phyloP scores from a whole-genome alignment of 352 stramenopile species.

The Pythium aphanidermatum region DNA sequence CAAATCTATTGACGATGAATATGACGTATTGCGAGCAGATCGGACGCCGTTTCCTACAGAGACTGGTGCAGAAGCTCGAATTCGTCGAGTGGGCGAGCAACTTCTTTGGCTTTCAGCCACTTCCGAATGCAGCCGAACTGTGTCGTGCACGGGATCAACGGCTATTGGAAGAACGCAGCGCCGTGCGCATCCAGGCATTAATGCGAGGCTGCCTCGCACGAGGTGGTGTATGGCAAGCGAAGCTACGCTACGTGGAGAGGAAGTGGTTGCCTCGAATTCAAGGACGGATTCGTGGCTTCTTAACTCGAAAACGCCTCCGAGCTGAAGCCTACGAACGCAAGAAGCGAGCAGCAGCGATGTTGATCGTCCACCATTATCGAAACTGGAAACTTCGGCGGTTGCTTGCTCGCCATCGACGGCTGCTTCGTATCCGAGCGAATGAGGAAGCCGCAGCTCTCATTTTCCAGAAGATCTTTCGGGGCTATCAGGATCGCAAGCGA shows the following conservation, averaged over 20 bases:
- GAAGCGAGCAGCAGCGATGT: slow-evolving; percentile 26
- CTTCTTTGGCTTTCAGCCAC: slow-evolving; percentile 83
- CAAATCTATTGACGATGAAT: slow-evolving; percentile 82
- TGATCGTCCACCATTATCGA: slow-evolving; percentile 48
- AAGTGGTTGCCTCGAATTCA: slow-evolving; percentile 70
- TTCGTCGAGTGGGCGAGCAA: slow-evolving; percentile 79
- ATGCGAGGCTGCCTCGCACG: slow-evolving; percentile 76
- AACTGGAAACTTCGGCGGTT: slow-evolving; percentile 45
- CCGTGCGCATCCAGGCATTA: slow-evolving; percentile 71
- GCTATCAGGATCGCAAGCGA: slow-evolving; percentile 41
- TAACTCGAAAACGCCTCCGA: slow-evolving; percentile 42
- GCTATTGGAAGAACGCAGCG: slow-evolving; percentile 35
- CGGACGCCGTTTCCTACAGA: slow-evolving; percentile 64
- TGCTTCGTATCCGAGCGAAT: slow-evolving; percentile 47
- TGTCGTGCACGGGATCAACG: slow-evolving; percentile 51
- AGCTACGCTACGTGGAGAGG: slow-evolving; percentile 59
- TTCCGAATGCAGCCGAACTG: slow-evolving; percentile 75
- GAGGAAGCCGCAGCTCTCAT: slow-evolving; percentile 58
- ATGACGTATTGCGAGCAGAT: slow-evolving; percentile 74
- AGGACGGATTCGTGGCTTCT: slow-evolving; percentile 71
- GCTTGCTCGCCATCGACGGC: slow-evolving; percentile 34
- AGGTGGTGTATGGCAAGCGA: slow-evolving; percentile 65
- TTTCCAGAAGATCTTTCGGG: slow-evolving; percentile 73
- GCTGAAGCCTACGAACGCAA: slow-evolving; percentile 20
- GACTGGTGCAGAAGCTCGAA: slow-evolving; percentile 58